Conservation (phyloP, 768 basidiomycete species). For the Collybiopsis confluens region DNA sequence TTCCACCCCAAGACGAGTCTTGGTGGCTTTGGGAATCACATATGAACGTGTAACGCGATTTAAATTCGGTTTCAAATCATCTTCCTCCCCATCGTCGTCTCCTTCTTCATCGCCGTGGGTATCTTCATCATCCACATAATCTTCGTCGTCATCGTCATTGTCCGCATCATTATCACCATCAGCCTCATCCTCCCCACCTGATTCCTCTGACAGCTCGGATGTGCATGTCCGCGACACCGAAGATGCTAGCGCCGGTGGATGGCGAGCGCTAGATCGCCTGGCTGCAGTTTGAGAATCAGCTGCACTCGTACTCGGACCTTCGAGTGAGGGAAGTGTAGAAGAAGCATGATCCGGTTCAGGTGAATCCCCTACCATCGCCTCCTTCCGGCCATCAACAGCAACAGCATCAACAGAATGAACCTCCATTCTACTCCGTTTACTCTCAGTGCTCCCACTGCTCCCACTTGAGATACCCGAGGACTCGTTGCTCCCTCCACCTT, state of each 20-base stretch:
- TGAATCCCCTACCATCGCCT: not conserved
- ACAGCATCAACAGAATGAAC: not conserved
- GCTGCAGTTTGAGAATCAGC: slow-evolving; percentile 3
- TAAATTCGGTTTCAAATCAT: slow-evolving; percentile 12
- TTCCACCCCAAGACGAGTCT: not conserved
- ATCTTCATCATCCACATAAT: slow-evolving; percentile 14
- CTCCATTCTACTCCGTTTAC: slow-evolving; percentile 8
- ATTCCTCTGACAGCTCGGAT: slow-evolving; percentile 1
- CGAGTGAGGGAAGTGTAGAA: not conserved
- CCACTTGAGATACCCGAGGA: not conserved
- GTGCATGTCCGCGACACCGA: not conserved
- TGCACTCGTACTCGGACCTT: not conserved
- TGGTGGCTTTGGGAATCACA: not conserved
- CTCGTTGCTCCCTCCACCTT: slow-evolving; percentile 20
- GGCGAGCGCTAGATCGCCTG: not conserved
- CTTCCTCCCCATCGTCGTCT: slow-evolving; percentile 14
- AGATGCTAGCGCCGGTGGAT: too few relatives aligned
- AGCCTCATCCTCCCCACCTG: slow-evolving; percentile 3
- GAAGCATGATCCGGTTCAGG: not conserved
- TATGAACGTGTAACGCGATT: slow-evolving; percentile 9
- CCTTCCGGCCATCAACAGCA: not conserved
- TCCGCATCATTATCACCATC: slow-evolving; percentile 14
- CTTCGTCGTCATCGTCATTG: slow-evolving; percentile 16
- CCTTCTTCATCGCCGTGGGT: too few relatives aligned
- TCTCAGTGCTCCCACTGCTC: not conserved